Evolutionary conservation across 148 eudicot species (phyloP).

Genomic region (Arbutus unedo): DNA sequence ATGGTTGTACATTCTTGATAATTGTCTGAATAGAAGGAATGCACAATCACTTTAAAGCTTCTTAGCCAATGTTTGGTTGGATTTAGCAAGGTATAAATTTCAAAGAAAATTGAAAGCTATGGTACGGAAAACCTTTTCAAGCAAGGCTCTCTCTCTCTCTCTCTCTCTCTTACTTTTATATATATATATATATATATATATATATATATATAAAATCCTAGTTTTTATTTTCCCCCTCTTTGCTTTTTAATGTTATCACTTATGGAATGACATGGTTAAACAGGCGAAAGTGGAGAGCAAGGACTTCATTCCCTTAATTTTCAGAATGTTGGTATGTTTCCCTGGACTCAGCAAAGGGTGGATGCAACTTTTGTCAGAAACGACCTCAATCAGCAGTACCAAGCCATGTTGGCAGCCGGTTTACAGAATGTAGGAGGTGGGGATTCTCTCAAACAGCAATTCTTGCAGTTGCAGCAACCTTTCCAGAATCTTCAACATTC

Average conservation of each 20-base stretch:
- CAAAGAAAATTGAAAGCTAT: neutral
- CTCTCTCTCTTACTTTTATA: neutral
- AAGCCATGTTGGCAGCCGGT: constrained; percentile 71
- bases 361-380: constrained; percentile 51
- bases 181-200: no score
- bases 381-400: constrained; percentile 85
- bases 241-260: constrained; percentile 43
- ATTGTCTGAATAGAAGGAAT: neutral
- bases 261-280: constrained; percentile 75
- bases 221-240: neutral
- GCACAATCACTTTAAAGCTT: neutral
- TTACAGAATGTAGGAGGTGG: constrained; percentile 62
- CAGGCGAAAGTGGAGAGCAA: constrained; percentile 82
- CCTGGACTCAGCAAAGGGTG: constrained; percentile 81
- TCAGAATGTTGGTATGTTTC: constrained; percentile 70
- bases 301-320: constrained; percentile 67
- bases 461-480: constrained; percentile 86
- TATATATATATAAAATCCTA: no score
- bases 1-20: neutral
- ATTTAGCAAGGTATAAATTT: neutral
- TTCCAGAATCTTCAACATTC: constrained; percentile 66
- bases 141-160: constrained; percentile 2
- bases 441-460: constrained; percentile 61
- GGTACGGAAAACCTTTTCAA: constrained; percentile 4
- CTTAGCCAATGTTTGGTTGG: neutral